These are phyloP conservation scores for Homolaphlyctis polyrhiza DNA, from an alignment of 371 early-diverging fungal genomes.

Conservation along the genomic window DNA sequence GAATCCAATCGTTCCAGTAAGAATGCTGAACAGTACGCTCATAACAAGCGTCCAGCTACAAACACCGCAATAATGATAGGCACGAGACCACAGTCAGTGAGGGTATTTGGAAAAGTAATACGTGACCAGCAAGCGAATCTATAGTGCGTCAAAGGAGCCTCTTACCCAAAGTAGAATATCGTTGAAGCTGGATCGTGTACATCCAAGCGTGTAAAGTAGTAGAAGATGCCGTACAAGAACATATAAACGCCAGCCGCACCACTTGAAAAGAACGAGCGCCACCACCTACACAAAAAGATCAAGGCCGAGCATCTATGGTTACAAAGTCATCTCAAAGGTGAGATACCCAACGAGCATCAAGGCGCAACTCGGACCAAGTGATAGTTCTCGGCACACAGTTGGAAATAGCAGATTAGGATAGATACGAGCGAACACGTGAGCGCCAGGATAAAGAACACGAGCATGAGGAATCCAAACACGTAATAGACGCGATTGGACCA, in stretches of 20 bases:
- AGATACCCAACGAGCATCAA: neutral
- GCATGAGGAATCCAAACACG: constrained; percentile 79
- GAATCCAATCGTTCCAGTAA: constrained; percentile 56
- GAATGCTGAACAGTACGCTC: constrained; percentile 63
- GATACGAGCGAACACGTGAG: constrained; percentile 81
- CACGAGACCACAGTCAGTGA: constrained; percentile 10
- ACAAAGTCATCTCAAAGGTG: constrained; percentile 6
- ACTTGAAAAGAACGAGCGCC: constrained; percentile 87
- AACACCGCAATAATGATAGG: no score
- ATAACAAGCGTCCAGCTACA: constrained; percentile 37
- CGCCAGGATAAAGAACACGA: constrained; percentile 73
- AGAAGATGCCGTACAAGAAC: constrained; percentile 72
- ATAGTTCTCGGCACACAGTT: constrained; percentile 69
- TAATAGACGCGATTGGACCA: constrained; percentile 84
- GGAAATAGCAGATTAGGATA: constrained; percentile 87
- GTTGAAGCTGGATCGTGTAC: constrained; percentile 70
- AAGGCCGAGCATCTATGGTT: no score
- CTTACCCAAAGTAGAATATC: constrained; percentile 91
- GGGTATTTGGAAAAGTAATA: neutral
- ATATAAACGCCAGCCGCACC: constrained; percentile 87
- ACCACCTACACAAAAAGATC: constrained; percentile 64
- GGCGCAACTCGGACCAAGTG: no score
- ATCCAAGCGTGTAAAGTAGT: constrained; percentile 37
- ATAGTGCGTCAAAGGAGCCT: constrained; percentile 46
- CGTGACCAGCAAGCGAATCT: constrained; percentile 47